A percentile compares a stretch with the other conserved stretches of the same genome.
These are phyloP conservation scores for Galerina marginata DNA, from an alignment of 768 basidiomycete species.

Conservation along the genomic window DNA sequence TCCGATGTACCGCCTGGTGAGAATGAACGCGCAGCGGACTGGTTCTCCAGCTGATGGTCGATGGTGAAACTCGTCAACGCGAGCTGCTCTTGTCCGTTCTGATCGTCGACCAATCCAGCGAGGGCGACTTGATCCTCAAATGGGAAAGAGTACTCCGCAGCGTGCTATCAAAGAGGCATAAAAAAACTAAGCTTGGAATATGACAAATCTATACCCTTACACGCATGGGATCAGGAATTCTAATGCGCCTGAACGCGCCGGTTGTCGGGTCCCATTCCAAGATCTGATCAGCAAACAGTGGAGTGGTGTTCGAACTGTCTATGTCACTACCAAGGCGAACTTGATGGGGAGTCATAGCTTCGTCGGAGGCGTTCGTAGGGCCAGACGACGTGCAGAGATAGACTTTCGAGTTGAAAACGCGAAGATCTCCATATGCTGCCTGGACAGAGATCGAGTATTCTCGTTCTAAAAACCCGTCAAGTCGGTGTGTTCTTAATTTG, in stretches of 20 bases:
- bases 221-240: conserved; percentile 14
- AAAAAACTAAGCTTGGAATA: background rate
- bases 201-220: conserved; percentile 3
- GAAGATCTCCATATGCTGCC: conserved; percentile 21
- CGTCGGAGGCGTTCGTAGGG: conserved; percentile 13
- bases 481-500: conserved; percentile 11
- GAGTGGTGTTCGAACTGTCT: conserved; percentile 1
- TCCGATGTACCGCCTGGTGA: conserved; percentile 17
- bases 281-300: conserved; percentile 18
- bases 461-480: conserved; percentile 16
- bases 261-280: conserved; percentile 20
- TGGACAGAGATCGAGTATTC: conserved; percentile 11
- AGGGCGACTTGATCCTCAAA: conserved; percentile 10
- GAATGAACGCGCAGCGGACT: conserved; percentile 13
- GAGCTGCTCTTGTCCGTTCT: conserved; percentile 14
- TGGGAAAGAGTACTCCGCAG: conserved; percentile 8
- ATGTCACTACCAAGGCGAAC: conserved; percentile 11
- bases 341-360: conserved; percentile 12
- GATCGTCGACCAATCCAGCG: conserved; percentile 16
- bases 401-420: conserved; percentile 11
- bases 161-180: too few relatives aligned
- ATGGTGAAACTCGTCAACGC: conserved; percentile 12
- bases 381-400: conserved; percentile 15
- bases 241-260: conserved; percentile 14
- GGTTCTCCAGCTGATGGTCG: conserved; percentile 1